phyloP scores from a whole-genome alignment of 2,329 filamentous ascomycete species.

The Aspergillus neoniger region DNA sequence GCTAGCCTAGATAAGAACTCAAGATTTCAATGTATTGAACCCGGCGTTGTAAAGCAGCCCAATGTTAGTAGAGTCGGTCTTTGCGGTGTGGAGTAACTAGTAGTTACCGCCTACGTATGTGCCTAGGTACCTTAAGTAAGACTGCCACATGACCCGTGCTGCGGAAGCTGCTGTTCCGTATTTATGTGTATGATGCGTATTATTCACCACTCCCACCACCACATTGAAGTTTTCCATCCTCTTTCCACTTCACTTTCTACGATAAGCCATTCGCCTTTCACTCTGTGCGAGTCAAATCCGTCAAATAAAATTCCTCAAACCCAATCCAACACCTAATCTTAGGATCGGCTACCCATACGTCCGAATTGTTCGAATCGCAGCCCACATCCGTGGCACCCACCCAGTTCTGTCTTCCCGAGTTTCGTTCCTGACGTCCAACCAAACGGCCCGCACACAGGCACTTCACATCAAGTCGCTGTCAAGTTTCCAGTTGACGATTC shows the following conservation, averaged over 20 bases:
- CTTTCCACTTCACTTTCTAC: not conserved
- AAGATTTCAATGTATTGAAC: no score
- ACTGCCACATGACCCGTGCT: not conserved
- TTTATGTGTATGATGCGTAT: not conserved
- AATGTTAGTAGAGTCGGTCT: not conserved
- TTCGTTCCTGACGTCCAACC: not conserved
- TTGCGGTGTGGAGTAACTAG: not conserved
- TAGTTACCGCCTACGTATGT: not conserved
- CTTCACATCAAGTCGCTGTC: not conserved
- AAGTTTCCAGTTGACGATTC: not conserved
- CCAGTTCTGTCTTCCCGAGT: not conserved
- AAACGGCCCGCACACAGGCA: not conserved
- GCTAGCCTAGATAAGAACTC: no score
- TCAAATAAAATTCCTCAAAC: not conserved
- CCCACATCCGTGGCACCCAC: not conserved
- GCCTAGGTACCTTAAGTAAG: not conserved
- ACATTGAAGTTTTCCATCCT: constrained; percentile 7
- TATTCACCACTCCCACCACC: constrained; percentile 3
- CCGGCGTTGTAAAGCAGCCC: not conserved
- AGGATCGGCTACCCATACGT: not conserved
- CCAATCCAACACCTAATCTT: not conserved
- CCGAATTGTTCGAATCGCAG: not conserved
- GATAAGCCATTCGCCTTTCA: not conserved
- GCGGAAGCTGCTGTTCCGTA: not conserved
- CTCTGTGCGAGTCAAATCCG: not conserved